Conservation (phyloP, 1,284 basidiomycete species). For the Vanrija sp. region DNA sequence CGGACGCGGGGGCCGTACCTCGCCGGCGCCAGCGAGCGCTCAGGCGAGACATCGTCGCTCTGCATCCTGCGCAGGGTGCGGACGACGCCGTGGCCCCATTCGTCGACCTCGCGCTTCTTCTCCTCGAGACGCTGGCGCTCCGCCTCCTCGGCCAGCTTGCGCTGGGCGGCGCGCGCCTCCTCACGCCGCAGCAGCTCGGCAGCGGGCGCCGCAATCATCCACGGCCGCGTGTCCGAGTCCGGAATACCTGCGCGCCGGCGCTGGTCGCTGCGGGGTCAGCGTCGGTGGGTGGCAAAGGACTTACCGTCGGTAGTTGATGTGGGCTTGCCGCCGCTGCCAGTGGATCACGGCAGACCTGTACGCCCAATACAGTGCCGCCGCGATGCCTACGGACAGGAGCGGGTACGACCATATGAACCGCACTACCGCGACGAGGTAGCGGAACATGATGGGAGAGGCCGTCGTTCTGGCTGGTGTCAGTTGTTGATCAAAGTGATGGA, state of each 20-base stretch:
- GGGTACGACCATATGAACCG: background rate
- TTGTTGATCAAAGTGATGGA: background rate
- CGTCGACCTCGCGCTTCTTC: slow-evolving; percentile 15
- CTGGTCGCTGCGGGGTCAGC: slow-evolving; percentile 9
- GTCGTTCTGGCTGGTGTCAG: background rate
- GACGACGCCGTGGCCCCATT: slow-evolving; percentile 11
- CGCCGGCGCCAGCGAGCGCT: background rate
- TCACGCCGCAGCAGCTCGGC: slow-evolving; percentile 18
- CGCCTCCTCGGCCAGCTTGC: background rate
- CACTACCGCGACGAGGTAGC: background rate
- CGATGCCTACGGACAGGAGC: background rate
- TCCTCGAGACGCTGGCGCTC: slow-evolving; percentile 5
- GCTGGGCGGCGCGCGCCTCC: background rate
- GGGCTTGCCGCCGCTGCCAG: background rate
- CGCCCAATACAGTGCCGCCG: background rate
- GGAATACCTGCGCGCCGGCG: slow-evolving; percentile 22
- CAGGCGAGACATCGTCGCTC: background rate
- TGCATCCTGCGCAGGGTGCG: slow-evolving; percentile 9
- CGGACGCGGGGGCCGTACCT: background rate
- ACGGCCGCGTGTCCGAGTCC: slow-evolving; percentile 19
- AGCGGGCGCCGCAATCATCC: slow-evolving; percentile 15
- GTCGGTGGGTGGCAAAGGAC: slow-evolving; percentile 1
- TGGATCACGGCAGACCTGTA: background rate
- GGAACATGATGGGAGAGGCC: background rate
- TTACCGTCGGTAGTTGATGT: background rate